phyloP scores from a whole-genome alignment of 768 basidiomycete species.

The Suillus paluster region DNA sequence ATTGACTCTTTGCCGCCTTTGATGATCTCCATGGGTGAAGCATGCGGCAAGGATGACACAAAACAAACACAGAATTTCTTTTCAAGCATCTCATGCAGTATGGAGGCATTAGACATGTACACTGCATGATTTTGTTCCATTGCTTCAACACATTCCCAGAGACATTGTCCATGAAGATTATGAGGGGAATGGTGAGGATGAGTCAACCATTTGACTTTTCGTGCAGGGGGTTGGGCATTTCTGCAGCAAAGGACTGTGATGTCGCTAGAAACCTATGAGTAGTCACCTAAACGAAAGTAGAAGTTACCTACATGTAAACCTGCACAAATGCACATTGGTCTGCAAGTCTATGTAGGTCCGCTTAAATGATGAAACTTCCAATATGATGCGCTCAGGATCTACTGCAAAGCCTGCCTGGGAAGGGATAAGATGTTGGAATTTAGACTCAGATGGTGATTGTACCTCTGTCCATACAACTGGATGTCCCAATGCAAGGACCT shows the following conservation, averaged over 20 bases:
- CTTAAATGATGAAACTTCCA: neutral
- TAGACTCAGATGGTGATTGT: neutral
- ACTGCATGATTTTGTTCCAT: conserved; percentile 40
- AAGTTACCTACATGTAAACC: conserved; percentile 9
- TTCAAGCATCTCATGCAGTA: conserved; percentile 35
- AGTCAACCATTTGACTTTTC: conserved; percentile 22
- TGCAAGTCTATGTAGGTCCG: conserved; percentile 4
- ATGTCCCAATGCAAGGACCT: conserved; percentile 5
- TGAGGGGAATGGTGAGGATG: conserved; percentile 25
- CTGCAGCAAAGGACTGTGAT: conserved; percentile 6
- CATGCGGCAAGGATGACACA: conserved; percentile 38
- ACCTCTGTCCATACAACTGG: conserved; percentile 2
- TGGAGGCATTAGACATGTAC: conserved; percentile 37
- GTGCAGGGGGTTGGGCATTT: conserved; percentile 26
- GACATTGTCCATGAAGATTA: conserved; percentile 41
- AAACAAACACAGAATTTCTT: conserved; percentile 36
- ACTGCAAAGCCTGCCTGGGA: conserved; percentile 2
- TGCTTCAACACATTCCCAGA: conserved; percentile 41
- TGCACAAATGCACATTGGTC: neutral
- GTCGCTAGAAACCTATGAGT: neutral
- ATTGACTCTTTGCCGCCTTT: conserved; percentile 31
- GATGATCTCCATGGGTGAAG: conserved; percentile 37
- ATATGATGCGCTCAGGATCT: conserved; percentile 6
- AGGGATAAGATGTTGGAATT: too few relatives aligned
- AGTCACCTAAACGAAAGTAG: neutral